Base-by-base conservation (phyloP, 179 eudicot genomes). In the Corrigiola litoralis region DNA sequence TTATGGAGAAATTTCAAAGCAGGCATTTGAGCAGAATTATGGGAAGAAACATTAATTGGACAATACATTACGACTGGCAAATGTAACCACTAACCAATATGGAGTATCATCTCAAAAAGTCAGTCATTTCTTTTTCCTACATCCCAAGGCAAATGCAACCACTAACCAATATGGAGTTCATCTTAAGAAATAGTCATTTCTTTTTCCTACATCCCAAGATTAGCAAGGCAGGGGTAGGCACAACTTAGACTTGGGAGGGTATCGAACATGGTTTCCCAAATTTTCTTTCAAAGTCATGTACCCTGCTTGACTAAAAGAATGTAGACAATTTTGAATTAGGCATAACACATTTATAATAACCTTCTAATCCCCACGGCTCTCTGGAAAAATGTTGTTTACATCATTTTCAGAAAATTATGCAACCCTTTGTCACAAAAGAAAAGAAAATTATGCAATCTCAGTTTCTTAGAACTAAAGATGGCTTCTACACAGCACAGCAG, bases 11-110 rank as follows among this genome's bases (percentile, higher is more conserved):
- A 31, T 28, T 41, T 18, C 25, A n/a, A 25, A 54, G n/a, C 47
- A 44, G 69, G 38, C 55, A 32, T 13, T 40, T 62, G 7, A 64
- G 37, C 37, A 58, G 16, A 59, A 38, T 5, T 12, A 37, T 42
- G 31, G 27, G 25, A 45, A 51, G 60, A 61, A 42, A 46, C 72
- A 58, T 58, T 37, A 25, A 49, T 37, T 40, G 23, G 29, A 36
- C 41, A 37, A 53, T 31, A 70, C 12, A 20, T 18, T 44, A 44
- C 24, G 44, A 55, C 60, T 64, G 34, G 63, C 58, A 52, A 8
- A 27, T 5, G 56, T 24, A 50, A 50, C 33, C 2, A 50, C 31
- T 25, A 28, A 28, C 37, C 33, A 53, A 53, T 12, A 53, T 25
- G 3, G 11, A 42, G 2, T 42, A 42, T 42, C 16, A 53, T 53